Evolutionary conservation across 345 rosid species (phyloP).

Genomic region (Dimocarpus longan): DNA sequence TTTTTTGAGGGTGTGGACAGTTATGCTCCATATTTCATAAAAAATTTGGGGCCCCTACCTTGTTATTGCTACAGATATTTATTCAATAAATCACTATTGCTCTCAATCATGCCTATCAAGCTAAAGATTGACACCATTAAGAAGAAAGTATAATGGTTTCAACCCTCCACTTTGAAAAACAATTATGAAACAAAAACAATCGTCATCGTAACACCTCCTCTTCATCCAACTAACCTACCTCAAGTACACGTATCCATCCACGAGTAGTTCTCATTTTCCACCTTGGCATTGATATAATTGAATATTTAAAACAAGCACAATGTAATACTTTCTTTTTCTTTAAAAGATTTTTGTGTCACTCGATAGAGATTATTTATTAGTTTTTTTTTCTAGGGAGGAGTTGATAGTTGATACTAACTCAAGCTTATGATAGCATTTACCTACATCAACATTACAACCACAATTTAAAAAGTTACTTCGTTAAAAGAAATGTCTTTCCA

Average conservation of each 20-base stretch:
- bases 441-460: no score
- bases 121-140: slow-evolving; percentile 21
- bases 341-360: neutral
- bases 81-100: neutral
- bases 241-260: no score
- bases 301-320: no score
- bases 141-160: neutral
- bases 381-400: no score
- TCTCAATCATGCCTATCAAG: slow-evolving; percentile 19
- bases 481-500: no score
- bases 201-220: neutral
- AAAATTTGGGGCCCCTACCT: slow-evolving; percentile 18
- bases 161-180: slow-evolving; percentile 12
- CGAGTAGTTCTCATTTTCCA: neutral
- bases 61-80: neutral
- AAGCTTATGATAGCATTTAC: no score
- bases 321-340: no score
- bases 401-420: no score
- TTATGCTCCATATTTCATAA: slow-evolving; percentile 42
- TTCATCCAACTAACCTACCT: neutral
- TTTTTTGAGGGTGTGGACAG: slow-evolving; percentile 34
- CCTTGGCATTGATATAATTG: neutral
- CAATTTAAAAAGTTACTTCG: no score
- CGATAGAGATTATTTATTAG: no score
- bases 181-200: slow-evolving; percentile 1